phyloP scores from a whole-genome alignment of 768 basidiomycete species.

The Clitopilus hobsonii region DNA sequence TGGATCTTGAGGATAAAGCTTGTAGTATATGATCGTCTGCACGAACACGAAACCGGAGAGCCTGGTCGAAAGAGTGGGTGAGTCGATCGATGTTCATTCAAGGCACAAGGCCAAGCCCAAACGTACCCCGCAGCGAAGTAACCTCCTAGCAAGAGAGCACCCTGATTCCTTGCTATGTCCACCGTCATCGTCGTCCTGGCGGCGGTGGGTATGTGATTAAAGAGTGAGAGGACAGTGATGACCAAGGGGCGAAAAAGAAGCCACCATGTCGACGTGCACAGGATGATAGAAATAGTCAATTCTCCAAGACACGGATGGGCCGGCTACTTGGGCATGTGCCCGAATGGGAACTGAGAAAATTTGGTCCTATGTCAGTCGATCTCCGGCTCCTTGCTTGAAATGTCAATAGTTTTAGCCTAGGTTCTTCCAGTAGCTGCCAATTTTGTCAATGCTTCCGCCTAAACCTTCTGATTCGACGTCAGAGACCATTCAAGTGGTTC shows the following conservation, averaged over 20 bases:
- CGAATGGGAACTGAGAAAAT: background rate
- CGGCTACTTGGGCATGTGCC: background rate
- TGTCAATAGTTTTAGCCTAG: slow-evolving; percentile 1
- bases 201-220: too few species aligned
- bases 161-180: slow-evolving; percentile 6
- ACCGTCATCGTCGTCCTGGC: background rate
- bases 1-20: slow-evolving; percentile 7
- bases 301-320: background rate
- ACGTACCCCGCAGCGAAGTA: slow-evolving; percentile 8
- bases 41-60: slow-evolving; percentile 8
- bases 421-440: background rate
- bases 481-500: background rate
- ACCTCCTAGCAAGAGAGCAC: slow-evolving; percentile 10
- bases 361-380: background rate
- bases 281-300: background rate
- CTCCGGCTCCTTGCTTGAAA: background rate
- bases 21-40: slow-evolving; percentile 7
- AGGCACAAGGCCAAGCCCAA: background rate
- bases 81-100: background rate
- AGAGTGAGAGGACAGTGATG: background rate
- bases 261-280: background rate
- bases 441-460: background rate
- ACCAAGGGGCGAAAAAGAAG: background rate
- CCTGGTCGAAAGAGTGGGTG: slow-evolving; percentile 4
- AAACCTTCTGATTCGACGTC: background rate